Conservation (phyloP, 192 early-diverging fungal genomes). For the Funneliformis mosseae region DNA sequence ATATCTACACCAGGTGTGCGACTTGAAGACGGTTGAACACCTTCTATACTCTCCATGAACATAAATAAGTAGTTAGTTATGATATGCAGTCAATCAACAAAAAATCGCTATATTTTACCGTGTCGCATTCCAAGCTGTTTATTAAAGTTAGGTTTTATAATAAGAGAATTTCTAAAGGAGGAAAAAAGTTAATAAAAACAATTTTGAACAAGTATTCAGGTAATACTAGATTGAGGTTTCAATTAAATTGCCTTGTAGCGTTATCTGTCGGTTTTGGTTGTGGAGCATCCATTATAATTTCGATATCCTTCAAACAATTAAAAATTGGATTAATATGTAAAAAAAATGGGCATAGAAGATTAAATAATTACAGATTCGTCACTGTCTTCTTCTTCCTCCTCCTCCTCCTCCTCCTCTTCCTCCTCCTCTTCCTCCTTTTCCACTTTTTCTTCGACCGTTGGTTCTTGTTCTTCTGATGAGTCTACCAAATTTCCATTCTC, state of each 20-base stretch:
- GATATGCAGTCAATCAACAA: background rate
- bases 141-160: constrained; percentile 39
- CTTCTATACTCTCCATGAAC: constrained; percentile 39
- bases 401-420: constrained; percentile 50
- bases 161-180: background rate
- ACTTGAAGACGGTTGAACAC: constrained; percentile 40
- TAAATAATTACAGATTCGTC: constrained; percentile 61
- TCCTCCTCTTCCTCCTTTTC: constrained; percentile 39
- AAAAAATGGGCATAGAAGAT: background rate
- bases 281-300: constrained; percentile 69
- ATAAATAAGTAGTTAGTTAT: background rate
- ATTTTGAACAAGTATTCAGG: too few relatives aligned
- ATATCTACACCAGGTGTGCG: constrained; percentile 54
- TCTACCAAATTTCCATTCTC: constrained; percentile 14
- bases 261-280: constrained; percentile 40
- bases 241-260: constrained; percentile 31
- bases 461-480: constrained; percentile 19
- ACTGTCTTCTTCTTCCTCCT: constrained; percentile 44
- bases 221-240: too few relatives aligned
- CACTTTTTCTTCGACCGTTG: constrained; percentile 28
- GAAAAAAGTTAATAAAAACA: too few relatives aligned
- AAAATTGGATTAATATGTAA: constrained; percentile 7
- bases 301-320: constrained; percentile 58
- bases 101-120: background rate
- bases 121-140: constrained; percentile 21